Evolutionary conservation across 768 basidiomycete genomes (phyloP).

Genomic region (Postia placenta): DNA sequence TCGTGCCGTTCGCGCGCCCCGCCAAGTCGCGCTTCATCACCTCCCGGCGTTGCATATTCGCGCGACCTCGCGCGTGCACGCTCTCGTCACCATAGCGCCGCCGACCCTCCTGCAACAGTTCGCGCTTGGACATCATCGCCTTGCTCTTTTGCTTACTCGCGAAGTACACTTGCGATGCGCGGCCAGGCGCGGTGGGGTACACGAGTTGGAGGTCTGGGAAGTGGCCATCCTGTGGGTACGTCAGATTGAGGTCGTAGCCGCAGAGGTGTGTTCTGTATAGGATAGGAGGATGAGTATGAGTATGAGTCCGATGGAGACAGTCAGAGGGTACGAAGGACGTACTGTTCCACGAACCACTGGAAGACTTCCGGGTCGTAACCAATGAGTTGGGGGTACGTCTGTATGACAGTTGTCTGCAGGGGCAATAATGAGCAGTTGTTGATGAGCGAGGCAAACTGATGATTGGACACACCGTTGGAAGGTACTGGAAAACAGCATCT

Average conservation of each 20-base stretch:
- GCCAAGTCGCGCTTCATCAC: conserved; percentile 35
- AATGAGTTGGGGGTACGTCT: conserved; percentile 74
- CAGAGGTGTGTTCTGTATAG: conserved; percentile 48
- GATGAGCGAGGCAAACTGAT: background rate
- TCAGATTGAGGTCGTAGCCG: conserved; percentile 58
- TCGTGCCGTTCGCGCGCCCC: conserved; percentile 44
- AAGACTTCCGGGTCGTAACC: conserved; percentile 63
- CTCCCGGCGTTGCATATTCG: background rate
- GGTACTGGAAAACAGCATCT: conserved; percentile 41
- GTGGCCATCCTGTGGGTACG: conserved; percentile 56
- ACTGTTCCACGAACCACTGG: conserved; percentile 67
- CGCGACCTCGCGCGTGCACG: background rate
- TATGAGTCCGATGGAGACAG: background rate
- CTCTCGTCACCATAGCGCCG: background rate
- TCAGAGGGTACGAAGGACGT: conserved; percentile 20
- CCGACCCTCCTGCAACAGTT: background rate
- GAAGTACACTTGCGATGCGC: conserved; percentile 10
- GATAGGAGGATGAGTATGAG: background rate
- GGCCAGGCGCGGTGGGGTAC: conserved; percentile 3
- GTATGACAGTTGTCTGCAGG: conserved; percentile 45
- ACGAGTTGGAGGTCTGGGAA: conserved; percentile 33
- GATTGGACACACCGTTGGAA: conserved; percentile 44
- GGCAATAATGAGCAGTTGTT: background rate
- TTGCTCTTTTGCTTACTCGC: conserved; percentile 1
- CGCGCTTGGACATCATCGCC: background rate